Evolutionary conservation across 1,284 basidiomycete genomes (phyloP).

Genomic region (Trichosporon coremiiforme): DNA sequence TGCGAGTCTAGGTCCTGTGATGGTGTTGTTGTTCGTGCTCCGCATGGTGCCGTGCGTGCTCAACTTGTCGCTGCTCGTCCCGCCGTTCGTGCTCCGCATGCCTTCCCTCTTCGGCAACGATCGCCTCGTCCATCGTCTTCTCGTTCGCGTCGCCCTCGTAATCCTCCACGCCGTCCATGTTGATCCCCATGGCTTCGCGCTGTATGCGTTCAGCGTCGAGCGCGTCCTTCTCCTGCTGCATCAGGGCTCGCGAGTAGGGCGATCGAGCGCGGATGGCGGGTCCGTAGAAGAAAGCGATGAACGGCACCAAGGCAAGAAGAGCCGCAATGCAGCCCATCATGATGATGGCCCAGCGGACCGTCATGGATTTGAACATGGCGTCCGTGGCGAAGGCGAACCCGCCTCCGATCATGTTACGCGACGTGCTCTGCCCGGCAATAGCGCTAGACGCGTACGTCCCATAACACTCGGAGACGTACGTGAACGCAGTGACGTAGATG

Average conservation of each 20-base stretch:
- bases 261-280: slow-evolving; percentile 46
- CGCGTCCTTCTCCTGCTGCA: slow-evolving; percentile 46
- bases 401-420: slow-evolving; percentile 31
- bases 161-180: slow-evolving; percentile 26
- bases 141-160: slow-evolving; percentile 29
- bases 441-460: slow-evolving; percentile 30
- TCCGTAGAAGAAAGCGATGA: slow-evolving; percentile 47
- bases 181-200: slow-evolving; percentile 24
- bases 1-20: not conserved
- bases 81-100: not conserved
- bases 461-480: slow-evolving; percentile 31
- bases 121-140: slow-evolving; percentile 5
- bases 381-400: slow-evolving; percentile 33
- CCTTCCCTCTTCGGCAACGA: not conserved
- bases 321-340: slow-evolving; percentile 30
- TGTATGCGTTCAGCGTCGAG: slow-evolving; percentile 37
- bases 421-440: slow-evolving; percentile 27
- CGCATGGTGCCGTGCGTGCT: not conserved
- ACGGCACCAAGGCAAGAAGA: slow-evolving; percentile 45
- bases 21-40: not conserved
- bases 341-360: slow-evolving; percentile 29
- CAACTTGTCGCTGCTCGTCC: too few relatives aligned
- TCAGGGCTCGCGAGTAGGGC: slow-evolving; percentile 45
- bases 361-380: slow-evolving; percentile 30
- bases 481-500: slow-evolving; percentile 29